Conservation (phyloP, 1,139 yeast species). For the Schwanniomyces etchellsii region DNA sequence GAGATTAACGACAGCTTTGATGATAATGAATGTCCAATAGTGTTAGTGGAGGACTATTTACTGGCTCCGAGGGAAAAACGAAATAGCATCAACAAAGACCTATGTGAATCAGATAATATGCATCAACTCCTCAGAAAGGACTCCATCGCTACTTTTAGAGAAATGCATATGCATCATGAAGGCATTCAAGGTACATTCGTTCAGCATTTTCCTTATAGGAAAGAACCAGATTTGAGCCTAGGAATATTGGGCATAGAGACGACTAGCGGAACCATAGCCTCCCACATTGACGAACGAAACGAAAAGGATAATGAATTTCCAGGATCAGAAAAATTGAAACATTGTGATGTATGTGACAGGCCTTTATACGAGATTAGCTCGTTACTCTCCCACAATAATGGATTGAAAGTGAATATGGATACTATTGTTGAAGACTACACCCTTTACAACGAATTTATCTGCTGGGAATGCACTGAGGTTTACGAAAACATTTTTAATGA, state of each 20-base stretch:
- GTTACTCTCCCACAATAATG: constrained; percentile 22
- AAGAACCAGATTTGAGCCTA: too few species aligned
- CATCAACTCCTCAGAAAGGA: constrained; percentile 19
- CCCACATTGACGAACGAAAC: too few species aligned
- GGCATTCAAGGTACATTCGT: constrained; percentile 1
- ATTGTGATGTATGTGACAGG: constrained; percentile 62
- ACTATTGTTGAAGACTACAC: not conserved
- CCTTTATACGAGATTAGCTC: constrained; percentile 63
- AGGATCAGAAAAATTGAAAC: constrained; percentile 38
- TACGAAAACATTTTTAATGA: constrained; percentile 50
- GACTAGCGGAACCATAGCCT: too few species aligned
- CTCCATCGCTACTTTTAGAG: constrained; percentile 37
- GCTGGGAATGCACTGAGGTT: constrained; percentile 55
- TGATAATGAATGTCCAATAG: constrained; percentile 42
- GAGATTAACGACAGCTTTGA: constrained; percentile 10
- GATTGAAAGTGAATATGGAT: constrained; percentile 7
- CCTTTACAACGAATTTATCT: constrained; percentile 56
- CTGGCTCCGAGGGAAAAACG: constrained; percentile 2
- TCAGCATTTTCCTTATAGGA: too few species aligned
- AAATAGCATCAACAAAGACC: not conserved
- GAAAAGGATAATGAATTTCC: too few species aligned
- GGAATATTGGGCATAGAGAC: too few species aligned
- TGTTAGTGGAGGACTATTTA: constrained; percentile 48
- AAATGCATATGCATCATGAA: constrained; percentile 14
- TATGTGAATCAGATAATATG: not conserved